phyloP scores from a whole-genome alignment of 2,329 filamentous ascomycete species.

The Grosmannia penicillata region DNA sequence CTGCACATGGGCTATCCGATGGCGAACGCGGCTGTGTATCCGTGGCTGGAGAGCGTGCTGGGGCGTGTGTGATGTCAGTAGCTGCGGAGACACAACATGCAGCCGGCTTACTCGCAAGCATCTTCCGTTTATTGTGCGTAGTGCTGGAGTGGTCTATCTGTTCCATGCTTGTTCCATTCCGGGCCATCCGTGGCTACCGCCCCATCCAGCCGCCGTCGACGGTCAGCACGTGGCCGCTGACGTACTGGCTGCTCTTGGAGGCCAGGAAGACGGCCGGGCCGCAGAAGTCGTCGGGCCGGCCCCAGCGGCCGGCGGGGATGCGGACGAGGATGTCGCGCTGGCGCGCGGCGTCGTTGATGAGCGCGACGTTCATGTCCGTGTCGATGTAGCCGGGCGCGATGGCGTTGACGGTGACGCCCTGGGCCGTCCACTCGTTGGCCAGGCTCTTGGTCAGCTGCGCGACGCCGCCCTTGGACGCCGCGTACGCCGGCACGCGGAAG shows the following conservation, averaged over 20 bases:
- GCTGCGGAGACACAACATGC: too few species aligned
- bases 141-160: background rate
- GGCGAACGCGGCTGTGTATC: constrained; percentile 41
- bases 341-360: constrained; percentile 57
- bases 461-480: constrained; percentile 73
- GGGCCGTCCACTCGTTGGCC: constrained; percentile 72
- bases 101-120: too few species aligned
- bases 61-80: too few species aligned
- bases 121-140: too few species aligned
- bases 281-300: constrained; percentile 74
- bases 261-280: constrained; percentile 67
- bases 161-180: background rate
- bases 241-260: constrained; percentile 62
- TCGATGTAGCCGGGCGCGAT: constrained; percentile 83
- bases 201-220: constrained; percentile 95
- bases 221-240: constrained; percentile 66
- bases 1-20: constrained; percentile 55
- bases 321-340: constrained; percentile 60
- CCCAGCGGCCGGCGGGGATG: constrained; percentile 78
- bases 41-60: constrained; percentile 46
- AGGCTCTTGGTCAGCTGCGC: constrained; percentile 74
- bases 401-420: constrained; percentile 72
- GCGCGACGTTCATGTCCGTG: constrained; percentile 85
- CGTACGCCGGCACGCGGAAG: constrained; percentile 77
- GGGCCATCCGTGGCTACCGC: constrained; percentile 28